Base-by-base conservation (phyloP, 2,329 filamentous ascomycete species). In the Fusarium camptoceras region DNA sequence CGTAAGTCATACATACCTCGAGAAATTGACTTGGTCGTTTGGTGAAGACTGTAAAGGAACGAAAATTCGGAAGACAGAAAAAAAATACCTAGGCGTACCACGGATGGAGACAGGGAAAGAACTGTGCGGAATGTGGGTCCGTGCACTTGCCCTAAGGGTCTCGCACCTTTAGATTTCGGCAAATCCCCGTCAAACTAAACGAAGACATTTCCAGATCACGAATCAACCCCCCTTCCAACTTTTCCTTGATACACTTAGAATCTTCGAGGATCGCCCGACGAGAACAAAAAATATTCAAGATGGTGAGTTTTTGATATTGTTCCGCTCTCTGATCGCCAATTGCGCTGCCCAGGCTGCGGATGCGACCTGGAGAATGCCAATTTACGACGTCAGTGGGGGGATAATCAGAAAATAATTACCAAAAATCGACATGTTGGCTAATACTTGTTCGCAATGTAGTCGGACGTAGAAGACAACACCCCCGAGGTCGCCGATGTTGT, bases 401-500 rank as follows among this genome's bases (percentile, higher is more conserved):
- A 50, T 30, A 39, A 55, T 9, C 31, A 61, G 39, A 44, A 44
- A 54, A 57, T 65, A 46, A 53, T 22, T 28, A 49, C 28, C 61
- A n/a, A 46, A 57, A 48, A n/a, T 58, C 44, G 25, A 59, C 53
- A 34, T 47, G 22, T 39, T 61, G 51, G 73, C 74, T 77, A 71
- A 76, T 64, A 30, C 47, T 56, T 39, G 37, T 51, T 39, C 47
- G 56, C 43, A 59, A 64, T 61, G 71, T 77, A 98, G 96, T 98
- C 95, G 94, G 95, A 98, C 94, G 95, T 95, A 98, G 96, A 98
- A 98, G 95, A 98, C 92, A 94, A 91, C 86, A 92, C 91, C 84
- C 91, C 93, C 85, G 92, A 93, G 82, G 94, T 89, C 81, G 83
- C 84, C 81, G 89, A 92, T 82, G 96, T 98, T 89, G 94, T 98